Percentiles rank a stretch among this genome's conserved stretches.
Conservation (phyloP, 768 basidiomycete genomes). For the Xerocomus spinulosus region DNA sequence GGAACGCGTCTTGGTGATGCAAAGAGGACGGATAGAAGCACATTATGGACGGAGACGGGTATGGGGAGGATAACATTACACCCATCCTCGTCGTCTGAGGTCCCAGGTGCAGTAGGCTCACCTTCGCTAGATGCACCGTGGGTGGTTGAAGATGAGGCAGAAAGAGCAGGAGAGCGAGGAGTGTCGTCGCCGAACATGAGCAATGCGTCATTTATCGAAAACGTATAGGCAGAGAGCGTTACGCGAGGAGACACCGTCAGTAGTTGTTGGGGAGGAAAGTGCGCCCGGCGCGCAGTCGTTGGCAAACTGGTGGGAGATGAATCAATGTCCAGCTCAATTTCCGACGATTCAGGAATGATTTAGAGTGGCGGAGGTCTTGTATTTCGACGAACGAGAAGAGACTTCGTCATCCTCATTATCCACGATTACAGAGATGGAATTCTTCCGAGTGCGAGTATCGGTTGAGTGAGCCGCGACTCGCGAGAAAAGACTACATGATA, state of each 20-base stretch:
- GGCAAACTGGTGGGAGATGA: constrained; percentile 10
- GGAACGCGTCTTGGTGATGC: constrained; percentile 40
- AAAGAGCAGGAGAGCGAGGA: constrained; percentile 29
- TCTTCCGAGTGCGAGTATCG: constrained; percentile 24
- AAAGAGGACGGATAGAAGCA: constrained; percentile 47
- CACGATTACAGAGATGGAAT: constrained; percentile 14
- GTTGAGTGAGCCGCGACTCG: constrained; percentile 22
- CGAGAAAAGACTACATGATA: constrained; percentile 19
- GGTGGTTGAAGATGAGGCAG: constrained; percentile 34
- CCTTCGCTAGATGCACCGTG: constrained; percentile 38
- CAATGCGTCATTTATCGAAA: constrained; percentile 29
- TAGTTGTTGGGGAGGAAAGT: not conserved
- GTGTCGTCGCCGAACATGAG: constrained; percentile 19
- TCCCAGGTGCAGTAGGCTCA: constrained; percentile 47
- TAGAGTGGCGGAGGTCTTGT: constrained; percentile 28
- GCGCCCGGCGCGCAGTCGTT: constrained; percentile 18
- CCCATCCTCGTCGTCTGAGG: constrained; percentile 51
- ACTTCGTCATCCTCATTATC: constrained; percentile 3
- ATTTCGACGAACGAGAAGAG: constrained; percentile 8
- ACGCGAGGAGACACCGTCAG: constrained; percentile 16
- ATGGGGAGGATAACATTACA: constrained; percentile 8
- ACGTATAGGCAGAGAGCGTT: constrained; percentile 29
- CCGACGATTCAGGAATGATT: constrained; percentile 29
- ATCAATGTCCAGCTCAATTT: constrained; percentile 11
- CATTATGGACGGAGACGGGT: constrained; percentile 39